A percentile compares a stretch with the other conserved stretches of the same genome.
These are phyloP conservation scores for Alternaria gansuensis DNA, from an alignment of 2,329 filamentous ascomycete genomes.

Conservation along the genomic window DNA sequence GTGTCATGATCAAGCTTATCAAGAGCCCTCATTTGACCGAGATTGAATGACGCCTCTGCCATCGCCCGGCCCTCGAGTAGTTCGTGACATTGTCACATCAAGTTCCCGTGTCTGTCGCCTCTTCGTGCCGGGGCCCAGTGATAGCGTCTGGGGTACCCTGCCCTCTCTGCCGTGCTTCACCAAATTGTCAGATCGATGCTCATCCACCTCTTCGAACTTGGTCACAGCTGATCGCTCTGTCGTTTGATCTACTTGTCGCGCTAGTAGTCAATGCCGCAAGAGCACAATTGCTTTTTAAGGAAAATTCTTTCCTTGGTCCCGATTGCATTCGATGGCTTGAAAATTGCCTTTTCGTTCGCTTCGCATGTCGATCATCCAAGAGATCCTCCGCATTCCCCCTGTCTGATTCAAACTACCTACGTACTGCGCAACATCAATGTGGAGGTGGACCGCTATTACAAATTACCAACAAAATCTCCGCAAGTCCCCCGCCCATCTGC, in stretches of 20 bases:
- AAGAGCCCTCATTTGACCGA: constrained; percentile 14
- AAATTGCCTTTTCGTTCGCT: constrained; percentile 16
- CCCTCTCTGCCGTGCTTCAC: constrained; percentile 13
- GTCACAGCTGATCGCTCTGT: constrained; percentile 2
- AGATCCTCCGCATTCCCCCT: constrained; percentile 12
- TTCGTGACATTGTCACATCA: constrained; percentile 21
- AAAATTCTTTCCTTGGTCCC: constrained; percentile 9
- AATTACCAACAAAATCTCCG: constrained; percentile 14
- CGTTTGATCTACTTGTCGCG: neutral
- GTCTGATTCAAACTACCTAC: constrained; percentile 5
- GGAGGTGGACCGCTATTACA: neutral
- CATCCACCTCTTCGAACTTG: neutral
- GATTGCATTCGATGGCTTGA: constrained; percentile 5
- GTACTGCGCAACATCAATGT: constrained; percentile 10
- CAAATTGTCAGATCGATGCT: constrained; percentile 5
- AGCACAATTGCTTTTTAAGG: constrained; percentile 4
- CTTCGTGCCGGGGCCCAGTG: constrained; percentile 17
- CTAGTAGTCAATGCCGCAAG: constrained; percentile 6
- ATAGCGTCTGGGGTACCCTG: constrained; percentile 27
- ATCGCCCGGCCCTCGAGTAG: constrained; percentile 23
- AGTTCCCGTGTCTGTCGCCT: constrained; percentile 17
- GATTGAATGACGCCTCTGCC: constrained; percentile 15
- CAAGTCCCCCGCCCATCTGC: constrained; percentile 16
- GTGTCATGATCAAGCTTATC: constrained; percentile 4
- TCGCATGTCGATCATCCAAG: constrained; percentile 15